Evolutionary conservation across 1,284 basidiomycete species (phyloP).

Genomic region (Ustilago sp.): DNA sequence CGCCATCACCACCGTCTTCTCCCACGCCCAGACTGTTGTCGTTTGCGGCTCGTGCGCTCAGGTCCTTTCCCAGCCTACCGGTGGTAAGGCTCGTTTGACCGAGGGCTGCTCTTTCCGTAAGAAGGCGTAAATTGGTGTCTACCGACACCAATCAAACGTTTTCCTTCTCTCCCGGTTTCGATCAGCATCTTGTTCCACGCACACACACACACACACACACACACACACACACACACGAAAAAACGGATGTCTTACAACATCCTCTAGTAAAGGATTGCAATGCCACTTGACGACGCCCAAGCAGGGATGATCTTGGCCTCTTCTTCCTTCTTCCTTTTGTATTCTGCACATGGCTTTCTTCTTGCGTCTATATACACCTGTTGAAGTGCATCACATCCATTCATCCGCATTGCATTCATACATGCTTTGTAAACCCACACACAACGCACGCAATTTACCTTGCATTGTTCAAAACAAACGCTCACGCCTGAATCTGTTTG

Average conservation of each 20-base stretch:
- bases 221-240: background rate
- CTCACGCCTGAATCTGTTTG: background rate
- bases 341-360: constrained; percentile 4
- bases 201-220: background rate
- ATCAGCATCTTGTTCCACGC: constrained; percentile 13
- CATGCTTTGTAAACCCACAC: constrained; percentile 5
- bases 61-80: constrained; percentile 97
- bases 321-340: constrained; percentile 12
- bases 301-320: constrained; percentile 3
- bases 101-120: constrained; percentile 75
- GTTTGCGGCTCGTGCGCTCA: constrained; percentile 92
- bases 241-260: background rate
- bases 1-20: constrained; percentile 93
- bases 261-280: background rate
- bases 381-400: background rate
- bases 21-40: constrained; percentile 92
- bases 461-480: constrained; percentile 19
- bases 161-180: constrained; percentile 1
- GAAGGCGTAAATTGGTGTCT: constrained; percentile 58
- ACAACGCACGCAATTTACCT: constrained; percentile 10
- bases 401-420: background rate
- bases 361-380: constrained; percentile 1
- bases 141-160: background rate
- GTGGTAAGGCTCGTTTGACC: constrained; percentile 97
- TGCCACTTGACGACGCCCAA: background rate